phyloP scores from a whole-genome alignment of 129 eudicot genomes.

The Flaveria trinervia region DNA sequence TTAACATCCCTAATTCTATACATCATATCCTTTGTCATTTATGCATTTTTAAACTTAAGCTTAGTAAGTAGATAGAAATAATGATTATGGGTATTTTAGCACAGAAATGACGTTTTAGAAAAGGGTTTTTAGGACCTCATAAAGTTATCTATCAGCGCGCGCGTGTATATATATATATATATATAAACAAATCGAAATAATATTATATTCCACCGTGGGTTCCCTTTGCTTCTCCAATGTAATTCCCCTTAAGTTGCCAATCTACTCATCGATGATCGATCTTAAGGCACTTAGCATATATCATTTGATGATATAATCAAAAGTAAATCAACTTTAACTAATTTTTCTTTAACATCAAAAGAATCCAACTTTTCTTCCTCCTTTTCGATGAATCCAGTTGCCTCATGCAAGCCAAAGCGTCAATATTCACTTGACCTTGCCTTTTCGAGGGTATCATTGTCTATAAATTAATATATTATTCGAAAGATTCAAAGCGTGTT shows the following conservation, averaged over 20 bases:
- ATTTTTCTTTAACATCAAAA: conserved; percentile 31
- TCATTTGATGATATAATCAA: conserved; percentile 28
- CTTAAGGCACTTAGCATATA: conserved; percentile 28
- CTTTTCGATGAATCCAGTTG: conserved; percentile 26
- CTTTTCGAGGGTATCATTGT: conserved; percentile 35
- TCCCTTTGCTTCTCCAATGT: conserved; percentile 25
- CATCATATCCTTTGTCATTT: background rate
- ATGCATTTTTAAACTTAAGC: background rate
- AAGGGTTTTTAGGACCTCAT: background rate
- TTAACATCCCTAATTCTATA: too few species aligned
- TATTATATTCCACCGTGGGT: conserved; percentile 21
- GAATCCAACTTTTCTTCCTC: conserved; percentile 24
- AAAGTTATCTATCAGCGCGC: conserved; percentile 3
- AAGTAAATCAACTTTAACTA: conserved; percentile 11
- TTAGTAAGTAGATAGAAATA: conserved; percentile 5
- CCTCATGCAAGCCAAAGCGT: conserved; percentile 39
- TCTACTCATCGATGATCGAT: conserved; percentile 40
- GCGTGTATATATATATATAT: too few species aligned
- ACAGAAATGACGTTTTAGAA: background rate
- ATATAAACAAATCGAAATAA: background rate
- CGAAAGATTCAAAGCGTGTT: conserved; percentile 21
- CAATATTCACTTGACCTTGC: conserved; percentile 32
- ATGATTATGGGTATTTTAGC: conserved; percentile 18
- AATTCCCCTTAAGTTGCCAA: conserved; percentile 30
- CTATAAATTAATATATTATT: background rate